phyloP scores from a whole-genome alignment of 192 early-diverging fungal genomes.

The Allomyces macrogynus region DNA sequence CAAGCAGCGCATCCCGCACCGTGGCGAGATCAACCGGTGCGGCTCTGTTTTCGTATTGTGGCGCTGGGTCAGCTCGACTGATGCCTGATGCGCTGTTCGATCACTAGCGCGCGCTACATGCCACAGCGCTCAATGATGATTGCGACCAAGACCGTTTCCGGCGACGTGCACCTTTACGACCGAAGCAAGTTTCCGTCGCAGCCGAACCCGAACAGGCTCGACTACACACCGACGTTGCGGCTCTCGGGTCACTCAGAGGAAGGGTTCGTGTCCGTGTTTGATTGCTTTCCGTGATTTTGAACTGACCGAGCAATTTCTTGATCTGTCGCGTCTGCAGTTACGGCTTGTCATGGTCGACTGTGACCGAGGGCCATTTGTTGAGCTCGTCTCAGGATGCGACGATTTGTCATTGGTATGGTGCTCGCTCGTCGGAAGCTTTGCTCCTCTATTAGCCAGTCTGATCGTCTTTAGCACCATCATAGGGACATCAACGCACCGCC shows the following conservation, averaged over 20 bases:
- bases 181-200: slow-evolving; percentile 66
- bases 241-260: slow-evolving; percentile 78
- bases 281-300: not conserved
- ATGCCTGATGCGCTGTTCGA: too few relatives aligned
- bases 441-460: not conserved
- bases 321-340: slow-evolving; percentile 26
- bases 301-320: not conserved
- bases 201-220: slow-evolving; percentile 49
- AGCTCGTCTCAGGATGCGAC: slow-evolving; percentile 85
- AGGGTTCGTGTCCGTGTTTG: slow-evolving; percentile 33
- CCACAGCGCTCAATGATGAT: slow-evolving; percentile 86
- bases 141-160: slow-evolving; percentile 73
- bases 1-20: slow-evolving; percentile 82
- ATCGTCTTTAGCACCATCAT: not conserved
- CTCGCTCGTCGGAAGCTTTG: not conserved
- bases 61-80: too few relatives aligned
- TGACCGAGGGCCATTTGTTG: slow-evolving; percentile 54
- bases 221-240: slow-evolving; percentile 44
- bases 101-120: slow-evolving; percentile 70
- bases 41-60: too few relatives aligned
- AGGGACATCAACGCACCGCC: not conserved
- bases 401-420: slow-evolving; percentile 55
- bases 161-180: slow-evolving; percentile 91
- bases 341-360: slow-evolving; percentile 86
- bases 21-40: slow-evolving; percentile 74